Base-by-base conservation (phyloP, 225 moss, liverwort and hornwort species). In the Polytrichum formosum region DNA sequence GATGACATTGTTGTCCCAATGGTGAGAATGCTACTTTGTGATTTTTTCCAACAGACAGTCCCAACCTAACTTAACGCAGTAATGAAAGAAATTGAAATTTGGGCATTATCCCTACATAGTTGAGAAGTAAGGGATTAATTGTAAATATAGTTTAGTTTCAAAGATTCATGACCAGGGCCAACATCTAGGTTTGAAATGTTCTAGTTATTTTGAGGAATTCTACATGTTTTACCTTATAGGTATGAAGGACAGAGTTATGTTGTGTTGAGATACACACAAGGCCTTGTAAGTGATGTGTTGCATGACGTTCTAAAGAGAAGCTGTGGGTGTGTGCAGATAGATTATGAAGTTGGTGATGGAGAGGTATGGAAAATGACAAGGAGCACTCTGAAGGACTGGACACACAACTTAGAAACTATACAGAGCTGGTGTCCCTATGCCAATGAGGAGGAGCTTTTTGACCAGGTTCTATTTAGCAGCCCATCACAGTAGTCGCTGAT, bases 1-100 rank as follows among this genome's bases (percentile, higher is more conserved):
- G 95, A 96, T 72, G 95, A 93, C 71, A 91, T 93, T 29, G 90
- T 96, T 63, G 95, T 96, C 72, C 91, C 95, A 19, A 93, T 96
- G 95, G 91, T 91, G 74, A 71, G 85, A 63, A 65, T 65, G 18
- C 65, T 65, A n/a, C 54, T 26, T 26, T n/a, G 8, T 58, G 2
- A 2, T 6, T 20, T 58, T n/a, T 0, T 8, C 23, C 9, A 58
- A 9, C 58, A 20, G 58, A 23, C 58, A 46, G 13, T 46, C 0
- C 46, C 46, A 46, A 46, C 46, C 46, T 46, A 16, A 13, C 13
- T 46, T 13, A 13, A 46, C 13, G 16, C 13, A 13, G 13, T 4
- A 46, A 13, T 46, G 13, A 10, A 46, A 13, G 4, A 46, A 46
- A 4, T 16, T 46, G 46, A 46, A 46, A 46, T 46, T 4, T 46